Percentiles rank a stretch among this genome's conserved stretches.
Conservation (phyloP, 2,329 filamentous ascomycete species). For the Blastomyces percursus region DNA sequence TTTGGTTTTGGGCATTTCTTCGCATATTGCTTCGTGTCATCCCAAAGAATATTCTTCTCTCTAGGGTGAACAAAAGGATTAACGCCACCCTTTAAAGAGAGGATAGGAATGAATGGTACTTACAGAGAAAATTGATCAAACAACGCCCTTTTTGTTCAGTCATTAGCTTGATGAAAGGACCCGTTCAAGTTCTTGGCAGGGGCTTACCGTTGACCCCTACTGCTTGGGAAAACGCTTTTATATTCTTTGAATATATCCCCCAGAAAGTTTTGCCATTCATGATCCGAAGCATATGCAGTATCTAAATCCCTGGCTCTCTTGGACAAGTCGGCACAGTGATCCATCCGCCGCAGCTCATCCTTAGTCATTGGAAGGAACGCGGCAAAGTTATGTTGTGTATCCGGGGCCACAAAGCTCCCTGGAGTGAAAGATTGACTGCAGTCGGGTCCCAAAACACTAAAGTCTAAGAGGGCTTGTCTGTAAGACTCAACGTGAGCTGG, state of each 20-base stretch:
- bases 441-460: neutral
- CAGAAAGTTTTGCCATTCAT: neutral
- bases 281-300: neutral
- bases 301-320: neutral
- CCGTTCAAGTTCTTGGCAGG: too few species aligned
- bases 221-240: neutral
- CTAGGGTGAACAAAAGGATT: neutral
- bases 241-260: neutral
- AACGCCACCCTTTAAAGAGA: neutral
- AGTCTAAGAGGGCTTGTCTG: neutral
- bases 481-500: neutral
- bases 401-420: neutral
- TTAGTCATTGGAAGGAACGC: neutral
- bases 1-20: neutral
- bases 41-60: neutral
- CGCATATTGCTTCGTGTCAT: neutral
- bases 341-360: neutral
- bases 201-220: neutral
- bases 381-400: neutral
- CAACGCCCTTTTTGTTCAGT: neutral
- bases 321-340: neutral
- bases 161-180: neutral
- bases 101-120: neutral
- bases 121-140: constrained; percentile 5
- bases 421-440: too few species aligned